Evolutionary conservation across 768 basidiomycete genomes (phyloP).

Genomic region (Rhodosporidiobolus odoratus): DNA sequence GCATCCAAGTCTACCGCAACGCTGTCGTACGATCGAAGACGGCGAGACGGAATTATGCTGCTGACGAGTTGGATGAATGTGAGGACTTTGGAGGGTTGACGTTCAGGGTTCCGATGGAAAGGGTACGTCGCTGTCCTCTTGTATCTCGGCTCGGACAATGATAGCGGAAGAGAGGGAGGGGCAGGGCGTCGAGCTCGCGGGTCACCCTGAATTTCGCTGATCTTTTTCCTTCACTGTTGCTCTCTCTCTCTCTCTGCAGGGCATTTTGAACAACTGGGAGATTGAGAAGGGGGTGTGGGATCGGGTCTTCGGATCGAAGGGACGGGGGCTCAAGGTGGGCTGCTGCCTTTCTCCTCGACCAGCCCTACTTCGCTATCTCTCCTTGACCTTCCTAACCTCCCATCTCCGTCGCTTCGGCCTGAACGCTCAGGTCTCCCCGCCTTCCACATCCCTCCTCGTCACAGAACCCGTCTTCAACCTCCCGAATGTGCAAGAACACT

Average conservation of each 20-base stretch:
- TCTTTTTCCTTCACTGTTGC: background rate
- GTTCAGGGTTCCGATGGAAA: constrained; percentile 80
- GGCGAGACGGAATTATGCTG: constrained; percentile 75
- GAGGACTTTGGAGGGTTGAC: constrained; percentile 72
- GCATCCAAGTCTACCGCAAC: constrained; percentile 64
- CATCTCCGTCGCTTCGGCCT: constrained; percentile 13
- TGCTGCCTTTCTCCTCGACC: constrained; percentile 45
- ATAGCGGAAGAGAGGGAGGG: no score
- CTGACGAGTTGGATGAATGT: constrained; percentile 73
- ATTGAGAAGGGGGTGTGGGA: constrained; percentile 94
- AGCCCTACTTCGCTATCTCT: background rate
- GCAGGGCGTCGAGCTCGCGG: no score
- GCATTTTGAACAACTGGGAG: constrained; percentile 91
- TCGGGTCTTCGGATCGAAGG: constrained; percentile 63
- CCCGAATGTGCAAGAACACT: constrained; percentile 82
- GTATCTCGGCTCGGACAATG: background rate
- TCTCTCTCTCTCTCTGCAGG: constrained; percentile 54
- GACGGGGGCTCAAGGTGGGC: constrained; percentile 49
- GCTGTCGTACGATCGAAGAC: constrained; percentile 77
- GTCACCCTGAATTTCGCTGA: background rate
- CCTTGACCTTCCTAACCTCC: background rate
- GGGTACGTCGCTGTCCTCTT: constrained; percentile 53
- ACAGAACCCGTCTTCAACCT: constrained; percentile 95
- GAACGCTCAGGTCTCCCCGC: constrained; percentile 64
- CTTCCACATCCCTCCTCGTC: constrained; percentile 68